phyloP scores from a whole-genome alignment of 2,329 filamentous ascomycete genomes.

The Alternaria sp. region DNA sequence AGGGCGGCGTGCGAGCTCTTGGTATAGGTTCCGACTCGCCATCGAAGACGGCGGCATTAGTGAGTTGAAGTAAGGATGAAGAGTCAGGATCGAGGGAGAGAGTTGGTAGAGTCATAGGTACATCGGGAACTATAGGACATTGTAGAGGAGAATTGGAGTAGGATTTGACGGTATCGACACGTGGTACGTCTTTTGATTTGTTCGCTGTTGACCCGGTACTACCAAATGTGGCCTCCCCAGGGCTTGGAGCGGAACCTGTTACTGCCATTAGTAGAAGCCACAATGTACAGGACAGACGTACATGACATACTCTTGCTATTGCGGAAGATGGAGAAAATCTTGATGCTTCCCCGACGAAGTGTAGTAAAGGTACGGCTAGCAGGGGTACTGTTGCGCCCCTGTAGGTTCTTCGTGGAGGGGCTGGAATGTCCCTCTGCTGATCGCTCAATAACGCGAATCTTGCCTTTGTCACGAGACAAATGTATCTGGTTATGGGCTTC shows the following conservation, averaged over 20 bases:
- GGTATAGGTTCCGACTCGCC: conserved; percentile 46
- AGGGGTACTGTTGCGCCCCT: conserved; percentile 24
- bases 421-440: conserved; percentile 21
- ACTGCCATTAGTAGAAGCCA: conserved; percentile 2
- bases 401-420: conserved; percentile 23
- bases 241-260: conserved; percentile 27
- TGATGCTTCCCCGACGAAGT: conserved; percentile 43
- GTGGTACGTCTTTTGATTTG: conserved; percentile 24
- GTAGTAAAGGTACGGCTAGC: conserved; percentile 38
- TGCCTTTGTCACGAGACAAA: conserved; percentile 39
- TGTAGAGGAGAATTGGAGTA: conserved; percentile 17
- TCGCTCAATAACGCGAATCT: conserved; percentile 44
- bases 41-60: conserved; percentile 41
- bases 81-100: conserved; percentile 21
- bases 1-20: conserved; percentile 15
- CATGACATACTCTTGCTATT: conserved; percentile 36
- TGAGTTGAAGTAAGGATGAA: conserved; percentile 35
- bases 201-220: conserved; percentile 23
- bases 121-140: conserved; percentile 24
- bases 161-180: conserved; percentile 9
- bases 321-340: conserved; percentile 48
- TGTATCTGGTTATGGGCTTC: conserved; percentile 30
- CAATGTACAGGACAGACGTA: not conserved
- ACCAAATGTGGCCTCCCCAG: conserved; percentile 11
- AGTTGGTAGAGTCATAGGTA: conserved; percentile 17